Evolutionary conservation across 106 monocot genomes (phyloP).

Genomic region (Phalaenopsis equestris): DNA sequence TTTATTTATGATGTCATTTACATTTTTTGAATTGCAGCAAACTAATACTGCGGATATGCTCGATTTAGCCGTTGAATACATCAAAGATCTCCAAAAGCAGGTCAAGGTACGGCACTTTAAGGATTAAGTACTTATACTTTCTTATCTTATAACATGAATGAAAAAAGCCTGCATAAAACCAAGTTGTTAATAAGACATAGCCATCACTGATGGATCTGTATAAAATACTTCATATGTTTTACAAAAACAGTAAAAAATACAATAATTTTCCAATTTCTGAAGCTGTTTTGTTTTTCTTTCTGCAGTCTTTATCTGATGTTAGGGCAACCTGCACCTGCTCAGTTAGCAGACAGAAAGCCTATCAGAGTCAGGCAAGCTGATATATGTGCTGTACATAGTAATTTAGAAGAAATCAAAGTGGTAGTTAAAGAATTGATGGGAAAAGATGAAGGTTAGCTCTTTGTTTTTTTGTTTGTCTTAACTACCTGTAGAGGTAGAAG

Average conservation of each 20-base stretch:
- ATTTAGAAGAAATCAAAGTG: background rate
- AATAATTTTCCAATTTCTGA: background rate
- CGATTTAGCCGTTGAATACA: conserved; percentile 89
- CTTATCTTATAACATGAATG: background rate
- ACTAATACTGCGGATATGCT: conserved; percentile 91
- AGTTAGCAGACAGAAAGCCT: conserved; percentile 38
- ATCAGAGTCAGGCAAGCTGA: conserved; percentile 1
- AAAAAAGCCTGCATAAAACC: no score
- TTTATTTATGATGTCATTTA: background rate
- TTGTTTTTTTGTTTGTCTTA: background rate
- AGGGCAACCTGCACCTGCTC: conserved; percentile 63
- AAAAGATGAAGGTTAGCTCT: background rate
- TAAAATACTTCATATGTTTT: no score
- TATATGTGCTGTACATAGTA: background rate
- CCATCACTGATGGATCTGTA: no score
- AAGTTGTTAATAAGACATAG: no score
- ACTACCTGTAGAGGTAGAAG: background rate
- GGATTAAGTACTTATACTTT: background rate
- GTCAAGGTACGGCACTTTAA: conserved; percentile 44
- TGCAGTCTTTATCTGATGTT: conserved; percentile 55
- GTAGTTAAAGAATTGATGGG: background rate
- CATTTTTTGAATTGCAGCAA: conserved; percentile 40
- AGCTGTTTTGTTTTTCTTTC: background rate
- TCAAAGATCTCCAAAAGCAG: conserved; percentile 79
- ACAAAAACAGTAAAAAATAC: no score